Evolutionary conservation across 306 rosid species (phyloP).

Genomic region (Albizia julibrissin): DNA sequence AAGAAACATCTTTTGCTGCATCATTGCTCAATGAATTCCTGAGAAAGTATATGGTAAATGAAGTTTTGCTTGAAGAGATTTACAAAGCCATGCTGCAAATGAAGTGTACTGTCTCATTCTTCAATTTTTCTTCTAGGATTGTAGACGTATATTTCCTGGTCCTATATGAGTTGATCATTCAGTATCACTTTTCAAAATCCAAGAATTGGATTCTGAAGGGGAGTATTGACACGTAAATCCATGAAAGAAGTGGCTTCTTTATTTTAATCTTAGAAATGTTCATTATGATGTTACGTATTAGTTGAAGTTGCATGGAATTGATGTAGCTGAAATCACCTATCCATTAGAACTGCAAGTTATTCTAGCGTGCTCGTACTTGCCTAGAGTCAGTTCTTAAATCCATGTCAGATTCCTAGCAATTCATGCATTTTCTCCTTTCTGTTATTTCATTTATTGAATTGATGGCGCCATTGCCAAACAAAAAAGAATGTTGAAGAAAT

Average conservation of each 20-base stretch:
- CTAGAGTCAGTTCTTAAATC: not conserved
- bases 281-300: not conserved
- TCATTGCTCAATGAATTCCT: not conserved
- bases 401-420: not conserved
- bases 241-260: not conserved
- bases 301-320: not conserved
- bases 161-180: conserved; percentile 13
- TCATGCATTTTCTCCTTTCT: conserved; percentile 19
- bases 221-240: not conserved
- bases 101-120: not conserved
- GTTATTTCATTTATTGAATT: not conserved
- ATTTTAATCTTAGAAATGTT: not conserved
- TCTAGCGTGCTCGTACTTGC: not conserved
- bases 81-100: not conserved
- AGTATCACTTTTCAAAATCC: not conserved
- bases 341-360: not conserved
- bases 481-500: not conserved
- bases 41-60: not conserved
- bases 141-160: conserved; percentile 11
- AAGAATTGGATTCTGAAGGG: not conserved
- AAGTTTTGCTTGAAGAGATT: not conserved
- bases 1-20: not conserved
- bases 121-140: not conserved
- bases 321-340: not conserved
- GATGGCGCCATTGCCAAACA: not conserved